A percentile compares a stretch with the other conserved stretches of the same genome.
Conservation (phyloP, 2,329 filamentous ascomycete genomes). For the Dothistroma septosporum region DNA sequence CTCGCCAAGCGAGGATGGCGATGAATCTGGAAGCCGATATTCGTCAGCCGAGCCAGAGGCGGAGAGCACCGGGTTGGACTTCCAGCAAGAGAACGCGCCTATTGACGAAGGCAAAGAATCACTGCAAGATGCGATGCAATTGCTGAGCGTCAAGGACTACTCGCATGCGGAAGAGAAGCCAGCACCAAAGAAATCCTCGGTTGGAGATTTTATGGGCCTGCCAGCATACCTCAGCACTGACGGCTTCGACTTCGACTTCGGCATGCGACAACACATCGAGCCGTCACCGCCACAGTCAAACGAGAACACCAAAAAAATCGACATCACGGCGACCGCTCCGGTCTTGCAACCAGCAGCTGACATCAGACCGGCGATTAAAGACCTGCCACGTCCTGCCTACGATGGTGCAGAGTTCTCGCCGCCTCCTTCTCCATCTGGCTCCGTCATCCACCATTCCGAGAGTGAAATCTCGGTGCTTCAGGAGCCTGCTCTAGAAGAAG, state of each 20-base stretch:
- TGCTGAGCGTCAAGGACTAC: slow-evolving; percentile 35
- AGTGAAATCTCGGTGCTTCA: slow-evolving; percentile 23
- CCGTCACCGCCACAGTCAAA: slow-evolving; percentile 38
- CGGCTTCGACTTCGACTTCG: slow-evolving; percentile 53
- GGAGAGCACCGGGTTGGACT: slow-evolving; percentile 30
- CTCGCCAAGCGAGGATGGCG: slow-evolving; percentile 41
- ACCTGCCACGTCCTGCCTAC: slow-evolving; percentile 22
- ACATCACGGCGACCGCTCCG: slow-evolving; percentile 22
- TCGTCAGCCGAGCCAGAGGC: slow-evolving; percentile 40
- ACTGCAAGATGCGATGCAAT: slow-evolving; percentile 34
- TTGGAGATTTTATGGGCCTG: slow-evolving; percentile 30
- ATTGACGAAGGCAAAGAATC: slow-evolving; percentile 31
- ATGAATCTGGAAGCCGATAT: slow-evolving; percentile 55
- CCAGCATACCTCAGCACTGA: slow-evolving; percentile 42
- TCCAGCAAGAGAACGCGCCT: slow-evolving; percentile 9
- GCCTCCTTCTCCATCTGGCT: slow-evolving; percentile 68
- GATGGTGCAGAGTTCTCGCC: slow-evolving; percentile 26
- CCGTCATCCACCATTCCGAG: slow-evolving; percentile 77
- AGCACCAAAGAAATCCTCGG: slow-evolving; percentile 13
- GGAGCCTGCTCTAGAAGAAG: slow-evolving; percentile 13
- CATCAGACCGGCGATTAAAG: slow-evolving; percentile 20
- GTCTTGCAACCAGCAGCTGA: slow-evolving; percentile 24
- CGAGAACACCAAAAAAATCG: slow-evolving; percentile 22
- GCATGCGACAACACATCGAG: slow-evolving; percentile 53
- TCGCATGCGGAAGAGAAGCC: slow-evolving; percentile 25